These are phyloP conservation scores for Entomortierella lignicola DNA, from an alignment of 192 early-diverging fungal species.

Conservation along the genomic window DNA sequence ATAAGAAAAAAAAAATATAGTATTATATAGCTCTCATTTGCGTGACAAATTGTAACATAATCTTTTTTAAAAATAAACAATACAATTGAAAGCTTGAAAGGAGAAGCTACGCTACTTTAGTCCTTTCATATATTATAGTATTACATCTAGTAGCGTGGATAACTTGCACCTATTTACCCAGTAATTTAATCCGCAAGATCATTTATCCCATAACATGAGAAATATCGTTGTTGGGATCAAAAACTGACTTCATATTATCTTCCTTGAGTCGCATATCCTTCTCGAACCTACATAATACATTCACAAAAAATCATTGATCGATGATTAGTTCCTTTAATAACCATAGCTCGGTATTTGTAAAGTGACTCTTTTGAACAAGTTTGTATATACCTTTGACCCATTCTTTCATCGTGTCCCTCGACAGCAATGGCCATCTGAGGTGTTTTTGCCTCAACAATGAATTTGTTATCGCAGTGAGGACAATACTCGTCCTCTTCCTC, in stretches of 20 bases:
- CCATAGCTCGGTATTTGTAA: too few relatives aligned
- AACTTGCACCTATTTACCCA: too few relatives aligned
- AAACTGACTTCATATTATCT: constrained; percentile 39
- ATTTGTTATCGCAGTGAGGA: constrained; percentile 98
- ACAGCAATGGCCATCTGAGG: constrained; percentile 87
- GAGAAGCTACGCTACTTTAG: too few relatives aligned
- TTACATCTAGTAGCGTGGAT: too few relatives aligned
- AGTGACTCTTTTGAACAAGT: too few relatives aligned
- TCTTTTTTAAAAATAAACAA: too few relatives aligned
- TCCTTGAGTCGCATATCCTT: constrained; percentile 51
- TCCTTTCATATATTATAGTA: too few relatives aligned
- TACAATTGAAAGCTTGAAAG: too few relatives aligned
- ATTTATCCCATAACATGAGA: constrained; percentile 36
- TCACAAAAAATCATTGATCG: neutral
- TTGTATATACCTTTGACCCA: constrained; percentile 67
- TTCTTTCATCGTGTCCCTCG: constrained; percentile 93
- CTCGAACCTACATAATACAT: constrained; percentile 39
- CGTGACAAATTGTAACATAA: too few relatives aligned
- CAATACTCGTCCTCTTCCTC: constrained; percentile 98
- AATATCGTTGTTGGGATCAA: constrained; percentile 37
- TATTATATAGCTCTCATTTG: too few relatives aligned
- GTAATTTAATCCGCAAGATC: neutral
- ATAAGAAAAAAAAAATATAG: neutral
- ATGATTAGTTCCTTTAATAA: too few relatives aligned
- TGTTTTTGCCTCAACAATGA: constrained; percentile 91